Conservation (phyloP, 1,284 basidiomycete genomes). For the Hymenochaete sp. region DNA sequence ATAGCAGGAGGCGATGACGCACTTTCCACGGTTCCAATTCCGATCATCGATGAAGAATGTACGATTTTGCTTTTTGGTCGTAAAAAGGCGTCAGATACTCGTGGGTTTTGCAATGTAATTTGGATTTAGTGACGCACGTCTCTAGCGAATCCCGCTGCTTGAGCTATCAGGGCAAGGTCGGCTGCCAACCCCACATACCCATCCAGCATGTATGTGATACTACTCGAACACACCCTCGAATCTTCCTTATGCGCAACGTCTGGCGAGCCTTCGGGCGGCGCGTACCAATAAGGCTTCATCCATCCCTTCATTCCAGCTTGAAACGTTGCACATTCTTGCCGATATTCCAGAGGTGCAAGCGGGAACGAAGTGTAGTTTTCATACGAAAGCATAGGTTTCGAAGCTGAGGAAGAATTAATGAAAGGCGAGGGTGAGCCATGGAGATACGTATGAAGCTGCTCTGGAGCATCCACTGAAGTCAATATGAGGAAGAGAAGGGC, state of each 20-base stretch:
- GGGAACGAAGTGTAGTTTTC: conserved; percentile 54
- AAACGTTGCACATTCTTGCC: conserved; percentile 44
- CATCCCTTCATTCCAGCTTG: conserved; percentile 35
- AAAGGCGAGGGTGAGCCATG: background rate
- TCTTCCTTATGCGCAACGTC: conserved; percentile 45
- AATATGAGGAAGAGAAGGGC: conserved; percentile 44
- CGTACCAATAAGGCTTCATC: conserved; percentile 47
- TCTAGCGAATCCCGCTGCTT: conserved; percentile 53
- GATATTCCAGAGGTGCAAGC: conserved; percentile 45
- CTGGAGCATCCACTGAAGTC: conserved; percentile 43
- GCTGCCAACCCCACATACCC: conserved; percentile 53
- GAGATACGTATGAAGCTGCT: conserved; percentile 31
- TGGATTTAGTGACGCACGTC: conserved; percentile 34
- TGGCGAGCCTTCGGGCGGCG: conserved; percentile 27
- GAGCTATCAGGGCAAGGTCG: conserved; percentile 57
- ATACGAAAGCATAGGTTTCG: conserved; percentile 40
- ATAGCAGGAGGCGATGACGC: conserved; percentile 20
- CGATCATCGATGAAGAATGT: conserved; percentile 49
- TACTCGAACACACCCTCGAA: conserved; percentile 42
- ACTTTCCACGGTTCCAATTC: conserved; percentile 66
- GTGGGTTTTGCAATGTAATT: conserved; percentile 4
- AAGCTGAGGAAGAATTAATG: conserved; percentile 1
- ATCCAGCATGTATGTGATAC: conserved; percentile 63
- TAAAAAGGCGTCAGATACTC: background rate
- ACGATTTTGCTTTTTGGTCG: conserved; percentile 32